Evolutionary conservation across 768 basidiomycete species (phyloP), one percentile per base, ranked within the genome.

Genomic region (Phallus indusiatus): DNA sequence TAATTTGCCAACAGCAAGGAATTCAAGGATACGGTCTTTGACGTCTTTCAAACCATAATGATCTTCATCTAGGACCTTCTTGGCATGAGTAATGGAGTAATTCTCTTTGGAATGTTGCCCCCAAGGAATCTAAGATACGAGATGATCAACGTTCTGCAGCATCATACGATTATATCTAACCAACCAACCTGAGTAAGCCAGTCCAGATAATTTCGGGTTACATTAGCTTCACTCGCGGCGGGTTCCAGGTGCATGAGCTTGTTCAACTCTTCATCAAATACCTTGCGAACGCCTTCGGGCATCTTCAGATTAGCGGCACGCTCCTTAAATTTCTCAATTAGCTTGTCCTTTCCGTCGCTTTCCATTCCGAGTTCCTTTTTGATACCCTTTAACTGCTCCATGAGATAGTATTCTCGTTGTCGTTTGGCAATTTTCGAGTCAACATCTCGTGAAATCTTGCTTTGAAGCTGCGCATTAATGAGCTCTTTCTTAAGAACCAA

Each of bases 321-420:
- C 68, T 94, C 88, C 72, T 83, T 88, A 73, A 95, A 91, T 75
- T 92, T 89, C 69, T 94, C 90, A 42, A 95, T 87, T 37, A 96
- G 73, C 72, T 91, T 91, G 72, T 95, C 94, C 77, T 95, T 95
- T 3, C 93, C 93, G 61, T 95, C 93, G 7, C 83, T 86, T 71
- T 95, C 93, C 85, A 95, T 92, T 0, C 94, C 94, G 8, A 95
- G 78, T 70, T 95, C 94, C 74, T 91, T 94, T 78, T 95, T 95
- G 72, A 95, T 94, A 2, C 90, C 90, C 71, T 93, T 93, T 48
- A 97, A 80, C 71, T 97, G 94, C 69, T 97, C 94, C 90, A 94
- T 94, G 54, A 97, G 76, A 68, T 94, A 96, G 65, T 94, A 94
- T 73, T 96, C 94, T 56, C 93, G 76, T 68, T 96, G 94, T 5